Percentiles rank a stretch among this genome's conserved stretches.
Evolutionary conservation across 306 rosid genomes (phyloP).

Genomic region (Hylodesmum podocarpum): DNA sequence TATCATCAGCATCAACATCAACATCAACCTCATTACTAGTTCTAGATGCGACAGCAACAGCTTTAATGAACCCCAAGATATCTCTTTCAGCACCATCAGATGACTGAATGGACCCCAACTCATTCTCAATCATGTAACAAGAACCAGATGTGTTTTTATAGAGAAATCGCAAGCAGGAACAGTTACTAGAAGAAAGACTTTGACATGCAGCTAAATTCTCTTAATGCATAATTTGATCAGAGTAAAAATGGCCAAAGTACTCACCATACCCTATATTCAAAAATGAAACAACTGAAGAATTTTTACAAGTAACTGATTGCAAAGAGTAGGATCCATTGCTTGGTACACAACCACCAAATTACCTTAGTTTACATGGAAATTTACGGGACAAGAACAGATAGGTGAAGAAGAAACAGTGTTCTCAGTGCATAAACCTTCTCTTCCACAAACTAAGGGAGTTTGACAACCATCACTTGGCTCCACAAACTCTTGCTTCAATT

Average conservation of each 20-base stretch:
- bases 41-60: conserved; percentile 19
- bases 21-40: neutral
- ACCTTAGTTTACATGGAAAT: conserved; percentile 47
- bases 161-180: conserved; percentile 83
- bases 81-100: conserved; percentile 27
- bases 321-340: conserved; percentile 53
- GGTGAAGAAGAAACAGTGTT: conserved; percentile 40
- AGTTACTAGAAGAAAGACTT: conserved; percentile 59
- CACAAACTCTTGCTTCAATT: conserved; percentile 55
- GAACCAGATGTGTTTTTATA: conserved; percentile 59
- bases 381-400: conserved; percentile 72
- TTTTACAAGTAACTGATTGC: conserved; percentile 54
- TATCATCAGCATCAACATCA: neutral
- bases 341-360: conserved; percentile 61
- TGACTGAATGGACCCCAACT: conserved; percentile 61
- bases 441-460: conserved; percentile 71
- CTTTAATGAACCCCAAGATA: conserved; percentile 65
- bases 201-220: conserved; percentile 58
- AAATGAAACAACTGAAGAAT: conserved; percentile 56
- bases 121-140: conserved; percentile 61
- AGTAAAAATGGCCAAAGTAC: conserved; percentile 57
- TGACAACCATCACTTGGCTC: conserved; percentile 63
- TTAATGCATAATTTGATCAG: conserved; percentile 42
- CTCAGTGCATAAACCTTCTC: conserved; percentile 57
- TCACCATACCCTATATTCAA: conserved; percentile 52